phyloP scores from a whole-genome alignment of 768 basidiomycete species.

The Lentinus tigrinus region DNA sequence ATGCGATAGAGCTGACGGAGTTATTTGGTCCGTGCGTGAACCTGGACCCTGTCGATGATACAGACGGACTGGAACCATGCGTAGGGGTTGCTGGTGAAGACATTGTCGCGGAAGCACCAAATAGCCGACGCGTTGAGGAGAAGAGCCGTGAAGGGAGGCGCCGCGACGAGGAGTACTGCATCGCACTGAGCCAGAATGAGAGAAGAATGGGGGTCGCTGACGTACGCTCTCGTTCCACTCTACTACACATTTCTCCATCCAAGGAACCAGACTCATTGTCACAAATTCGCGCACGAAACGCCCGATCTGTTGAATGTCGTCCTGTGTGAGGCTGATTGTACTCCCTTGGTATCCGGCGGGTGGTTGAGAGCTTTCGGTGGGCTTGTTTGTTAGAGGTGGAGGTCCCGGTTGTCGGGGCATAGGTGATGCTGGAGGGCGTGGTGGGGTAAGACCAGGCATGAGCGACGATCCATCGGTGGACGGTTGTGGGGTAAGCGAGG shows the following conservation, averaged over 20 bases:
- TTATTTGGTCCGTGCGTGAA: conserved; percentile 27
- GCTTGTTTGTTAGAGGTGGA: conserved; percentile 7
- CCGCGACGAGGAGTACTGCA: conserved; percentile 68
- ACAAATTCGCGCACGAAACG: conserved; percentile 86
- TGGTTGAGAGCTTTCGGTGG: neutral
- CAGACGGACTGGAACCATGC: conserved; percentile 38
- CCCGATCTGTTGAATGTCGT: conserved; percentile 72
- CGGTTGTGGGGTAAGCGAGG: conserved; percentile 26
- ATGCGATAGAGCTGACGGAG: conserved; percentile 32
- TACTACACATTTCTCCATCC: conserved; percentile 93
- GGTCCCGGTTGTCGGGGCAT: conserved; percentile 14
- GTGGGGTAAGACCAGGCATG: conserved; percentile 9
- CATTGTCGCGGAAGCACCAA: conserved; percentile 54
- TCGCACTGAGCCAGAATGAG: neutral
- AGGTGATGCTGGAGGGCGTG: conserved; percentile 19
- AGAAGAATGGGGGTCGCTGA: neutral
- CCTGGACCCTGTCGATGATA: conserved; percentile 30
- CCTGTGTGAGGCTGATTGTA: conserved; percentile 55
- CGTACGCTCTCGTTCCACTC: conserved; percentile 90
- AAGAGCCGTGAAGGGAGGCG: conserved; percentile 84
- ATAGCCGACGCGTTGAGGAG: conserved; percentile 80
- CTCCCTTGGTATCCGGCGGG: conserved; percentile 17
- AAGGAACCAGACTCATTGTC: conserved; percentile 86
- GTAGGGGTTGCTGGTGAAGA: conserved; percentile 37
- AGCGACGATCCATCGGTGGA: neutral